Base-by-base conservation (phyloP, 1,284 basidiomycete species). In the Trichosporon coremiiforme region DNA sequence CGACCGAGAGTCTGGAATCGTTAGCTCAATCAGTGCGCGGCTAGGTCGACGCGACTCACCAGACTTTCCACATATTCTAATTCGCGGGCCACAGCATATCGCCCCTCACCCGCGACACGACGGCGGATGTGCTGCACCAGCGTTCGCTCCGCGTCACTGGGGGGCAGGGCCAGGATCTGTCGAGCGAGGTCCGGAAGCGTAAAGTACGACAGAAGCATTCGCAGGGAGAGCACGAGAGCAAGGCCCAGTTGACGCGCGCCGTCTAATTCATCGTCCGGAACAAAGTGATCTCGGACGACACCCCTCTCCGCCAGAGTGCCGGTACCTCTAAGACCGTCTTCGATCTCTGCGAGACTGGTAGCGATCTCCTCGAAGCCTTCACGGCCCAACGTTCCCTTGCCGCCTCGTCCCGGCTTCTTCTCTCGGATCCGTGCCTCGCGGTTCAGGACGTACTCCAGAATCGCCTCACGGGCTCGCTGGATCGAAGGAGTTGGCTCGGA, bases 141-240 rank as follows among this genome's bases (percentile, higher is more conserved):
- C 0, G 77, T 79, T n/a, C 80, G 72, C 69, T 83, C 83, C 0
- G 80, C 82, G 64, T 81, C 81, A 1, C 72, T 73, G 1, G 82
- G 70, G 0, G 77, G 70, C 38, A 82, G 70, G 31, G 71, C 45
- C 15, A 79, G 70, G 4, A 84, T 74, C 74, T 83, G 79, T 12
- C 74, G 69, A 0, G 76, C 77, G 0, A 84, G 75, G 55, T 82
- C 81, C 29, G 71, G 72, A 22, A 80, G 74, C 4, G 79, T 78
- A 63, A 84, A 81, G 68, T 83, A 83, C 17, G 80, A 82, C 66
- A 84, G 66, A 6, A 78, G 79, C 77, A 84, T 77, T n/a, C 83
- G 73, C 5, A 84, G 70, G 0, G 80, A 80, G 4, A 84, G 73
- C 5, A 82, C 71, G 8, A 84, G 73, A 0, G 80, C 77, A 20